Evolutionary conservation across 1,284 basidiomycete species (phyloP).

Genomic region (Paramarasmius palmivorus): DNA sequence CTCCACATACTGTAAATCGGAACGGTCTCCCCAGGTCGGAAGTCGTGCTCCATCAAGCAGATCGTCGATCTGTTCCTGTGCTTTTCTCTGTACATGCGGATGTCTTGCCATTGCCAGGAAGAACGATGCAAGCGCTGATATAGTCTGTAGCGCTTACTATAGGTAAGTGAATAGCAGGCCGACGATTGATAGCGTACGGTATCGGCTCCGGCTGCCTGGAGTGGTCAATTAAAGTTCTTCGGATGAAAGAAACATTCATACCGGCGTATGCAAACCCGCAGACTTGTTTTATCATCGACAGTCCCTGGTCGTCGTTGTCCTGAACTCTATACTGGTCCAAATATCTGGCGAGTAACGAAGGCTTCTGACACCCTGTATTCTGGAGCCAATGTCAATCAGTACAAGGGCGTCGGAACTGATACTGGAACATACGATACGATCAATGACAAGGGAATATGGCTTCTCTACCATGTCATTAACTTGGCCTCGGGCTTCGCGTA

Average conservation of each 20-base stretch:
- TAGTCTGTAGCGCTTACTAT: constrained; percentile 18
- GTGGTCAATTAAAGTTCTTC: neutral
- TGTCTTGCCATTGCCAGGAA: constrained; percentile 30
- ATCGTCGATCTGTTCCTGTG: constrained; percentile 30
- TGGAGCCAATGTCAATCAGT: too few relatives aligned
- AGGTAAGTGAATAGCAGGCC: too few relatives aligned
- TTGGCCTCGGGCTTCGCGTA: too few relatives aligned
- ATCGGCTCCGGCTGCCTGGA: constrained; percentile 28
- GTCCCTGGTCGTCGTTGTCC: too few relatives aligned
- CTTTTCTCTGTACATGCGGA: constrained; percentile 30
- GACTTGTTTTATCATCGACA: neutral
- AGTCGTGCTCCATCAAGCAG: constrained; percentile 29
- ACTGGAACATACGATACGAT: too few relatives aligned
- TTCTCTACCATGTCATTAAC: too few relatives aligned
- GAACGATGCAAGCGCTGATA: constrained; percentile 21
- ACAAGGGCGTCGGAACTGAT: too few relatives aligned
- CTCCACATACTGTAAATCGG: constrained; percentile 31
- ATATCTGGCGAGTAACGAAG: too few relatives aligned
- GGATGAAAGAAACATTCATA: neutral
- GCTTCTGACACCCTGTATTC: too few relatives aligned
- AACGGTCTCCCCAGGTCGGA: constrained; percentile 32
- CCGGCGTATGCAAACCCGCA: neutral
- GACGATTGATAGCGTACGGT: constrained; percentile 23
- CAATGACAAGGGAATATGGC: too few relatives aligned
- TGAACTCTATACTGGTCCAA: too few relatives aligned